These are phyloP conservation scores for Ormosia semicastrata DNA, from an alignment of 306 rosid genomes.

Conservation along the genomic window DNA sequence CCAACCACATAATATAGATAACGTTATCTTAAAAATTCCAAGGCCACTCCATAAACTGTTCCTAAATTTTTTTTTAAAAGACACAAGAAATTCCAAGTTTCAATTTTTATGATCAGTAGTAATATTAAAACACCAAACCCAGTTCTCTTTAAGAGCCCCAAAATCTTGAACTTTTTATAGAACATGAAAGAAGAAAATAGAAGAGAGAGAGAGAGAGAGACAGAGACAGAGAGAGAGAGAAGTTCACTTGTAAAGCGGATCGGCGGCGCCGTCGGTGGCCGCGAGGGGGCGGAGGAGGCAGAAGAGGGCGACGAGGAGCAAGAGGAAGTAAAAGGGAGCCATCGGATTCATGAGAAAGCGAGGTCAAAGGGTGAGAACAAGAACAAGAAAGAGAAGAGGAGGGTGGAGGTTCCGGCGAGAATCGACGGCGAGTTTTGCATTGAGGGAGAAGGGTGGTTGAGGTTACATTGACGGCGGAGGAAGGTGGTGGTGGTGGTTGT, in stretches of 20 bases:
- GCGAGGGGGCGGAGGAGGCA: conserved; percentile 37
- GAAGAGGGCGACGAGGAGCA: conserved; percentile 37
- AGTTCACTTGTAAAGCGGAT: conserved; percentile 72
- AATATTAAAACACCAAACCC: background rate
- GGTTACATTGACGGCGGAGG: conserved; percentile 26
- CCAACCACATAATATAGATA: background rate
- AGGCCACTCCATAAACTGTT: background rate
- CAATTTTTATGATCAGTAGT: background rate
- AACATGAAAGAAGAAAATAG: background rate
- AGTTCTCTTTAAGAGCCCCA: background rate
- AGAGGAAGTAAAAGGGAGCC: conserved; percentile 48
- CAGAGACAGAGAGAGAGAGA: background rate
- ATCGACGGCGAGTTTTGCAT: conserved; percentile 44
- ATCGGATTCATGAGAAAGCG: conserved; percentile 42
- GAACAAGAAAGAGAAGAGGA: background rate
- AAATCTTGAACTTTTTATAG: background rate
- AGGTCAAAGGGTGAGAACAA: conserved; percentile 44
- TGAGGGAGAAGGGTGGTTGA: conserved; percentile 5
- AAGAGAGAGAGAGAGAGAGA: background rate
- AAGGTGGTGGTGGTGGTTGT: background rate
- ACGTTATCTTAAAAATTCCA: background rate
- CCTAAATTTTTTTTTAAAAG: background rate
- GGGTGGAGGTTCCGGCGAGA: conserved; percentile 24
- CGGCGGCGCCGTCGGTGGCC: conserved; percentile 64
- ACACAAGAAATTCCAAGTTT: conserved; percentile 5